Conservation (phyloP, 306 rosid genomes). For the Acacia acuminata region DNA sequence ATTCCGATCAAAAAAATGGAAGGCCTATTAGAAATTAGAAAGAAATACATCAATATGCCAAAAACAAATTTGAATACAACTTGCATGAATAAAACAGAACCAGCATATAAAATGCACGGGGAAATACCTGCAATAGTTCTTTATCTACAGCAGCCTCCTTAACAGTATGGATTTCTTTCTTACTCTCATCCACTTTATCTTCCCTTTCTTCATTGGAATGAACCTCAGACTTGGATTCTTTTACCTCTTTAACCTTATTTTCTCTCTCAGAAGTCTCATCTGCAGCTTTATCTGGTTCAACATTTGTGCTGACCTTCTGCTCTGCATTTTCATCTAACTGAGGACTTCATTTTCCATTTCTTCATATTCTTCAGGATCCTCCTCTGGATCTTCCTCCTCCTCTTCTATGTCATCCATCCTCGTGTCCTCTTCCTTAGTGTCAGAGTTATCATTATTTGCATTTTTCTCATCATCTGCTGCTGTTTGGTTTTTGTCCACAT, state of each 20-base stretch:
- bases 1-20: constrained; percentile 87
- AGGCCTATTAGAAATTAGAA: constrained; percentile 66
- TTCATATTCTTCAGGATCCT: constrained; percentile 87
- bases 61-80: neutral
- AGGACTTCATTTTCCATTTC: constrained; percentile 69
- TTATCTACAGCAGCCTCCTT: constrained; percentile 66
- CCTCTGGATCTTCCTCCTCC: constrained; percentile 77
- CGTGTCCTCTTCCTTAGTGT: constrained; percentile 48
- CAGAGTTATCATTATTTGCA: constrained; percentile 42
- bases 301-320: constrained; percentile 34
- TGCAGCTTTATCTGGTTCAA: constrained; percentile 50
- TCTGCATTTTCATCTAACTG: constrained; percentile 48
- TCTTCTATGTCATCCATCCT: constrained; percentile 74
- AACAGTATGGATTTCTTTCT: constrained; percentile 51
- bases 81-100: neutral
- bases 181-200: constrained; percentile 43
- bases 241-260: constrained; percentile 42
- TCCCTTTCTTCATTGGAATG: constrained; percentile 46
- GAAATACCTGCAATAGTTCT: constrained; percentile 78
- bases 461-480: constrained; percentile 51
- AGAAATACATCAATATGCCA: constrained; percentile 13
- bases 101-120: neutral
- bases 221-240: constrained; percentile 41
- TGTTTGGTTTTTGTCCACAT: constrained; percentile 43
- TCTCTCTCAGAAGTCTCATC: constrained; percentile 47